phyloP scores from a whole-genome alignment of 495 filamentous ascomycete genomes.

The Penicillium cosmopolitanum region DNA sequence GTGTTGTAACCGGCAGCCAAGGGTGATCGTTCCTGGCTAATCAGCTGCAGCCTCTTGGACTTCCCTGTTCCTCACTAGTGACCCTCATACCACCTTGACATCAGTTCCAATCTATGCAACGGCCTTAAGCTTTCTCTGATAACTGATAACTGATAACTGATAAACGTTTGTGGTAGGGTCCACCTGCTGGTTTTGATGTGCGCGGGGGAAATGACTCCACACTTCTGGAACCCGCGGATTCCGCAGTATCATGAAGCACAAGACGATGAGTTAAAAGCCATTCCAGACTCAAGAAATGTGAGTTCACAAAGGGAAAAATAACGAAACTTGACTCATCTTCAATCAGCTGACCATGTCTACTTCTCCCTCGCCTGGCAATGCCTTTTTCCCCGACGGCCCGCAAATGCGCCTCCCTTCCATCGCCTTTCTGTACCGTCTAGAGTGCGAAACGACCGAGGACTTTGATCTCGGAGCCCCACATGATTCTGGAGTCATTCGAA shows the following conservation, averaged over 20 bases:
- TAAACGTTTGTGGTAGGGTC: constrained; percentile 21
- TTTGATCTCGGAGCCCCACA: constrained; percentile 33
- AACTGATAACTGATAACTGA: constrained; percentile 15
- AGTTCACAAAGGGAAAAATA: neutral
- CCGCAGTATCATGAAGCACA: too few species aligned
- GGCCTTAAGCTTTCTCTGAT: neutral
- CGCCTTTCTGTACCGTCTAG: constrained; percentile 31
- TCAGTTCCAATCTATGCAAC: neutral
- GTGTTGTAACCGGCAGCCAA: neutral
- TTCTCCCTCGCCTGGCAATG: constrained; percentile 28
- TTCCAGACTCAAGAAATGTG: too few species aligned
- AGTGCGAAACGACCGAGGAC: constrained; percentile 33
- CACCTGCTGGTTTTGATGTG: constrained; percentile 18
- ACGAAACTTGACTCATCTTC: neutral
- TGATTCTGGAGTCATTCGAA: constrained; percentile 29
- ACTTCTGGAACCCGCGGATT: too few species aligned
- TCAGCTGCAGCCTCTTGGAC: constrained; percentile 22
- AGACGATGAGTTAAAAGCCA: too few species aligned
- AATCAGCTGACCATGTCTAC: constrained; percentile 13
- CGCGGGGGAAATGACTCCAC: neutral
- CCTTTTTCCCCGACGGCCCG: constrained; percentile 29
- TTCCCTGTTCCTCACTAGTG: constrained; percentile 16
- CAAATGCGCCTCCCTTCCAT: constrained; percentile 34
- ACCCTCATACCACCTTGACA: constrained; percentile 1
- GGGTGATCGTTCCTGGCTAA: constrained; percentile 9